A percentile compares a stretch with the other conserved stretches of the same genome.
These are phyloP conservation scores for Ashbya aceris DNA, from an alignment of 1,139 yeast species.

Conservation along the genomic window DNA sequence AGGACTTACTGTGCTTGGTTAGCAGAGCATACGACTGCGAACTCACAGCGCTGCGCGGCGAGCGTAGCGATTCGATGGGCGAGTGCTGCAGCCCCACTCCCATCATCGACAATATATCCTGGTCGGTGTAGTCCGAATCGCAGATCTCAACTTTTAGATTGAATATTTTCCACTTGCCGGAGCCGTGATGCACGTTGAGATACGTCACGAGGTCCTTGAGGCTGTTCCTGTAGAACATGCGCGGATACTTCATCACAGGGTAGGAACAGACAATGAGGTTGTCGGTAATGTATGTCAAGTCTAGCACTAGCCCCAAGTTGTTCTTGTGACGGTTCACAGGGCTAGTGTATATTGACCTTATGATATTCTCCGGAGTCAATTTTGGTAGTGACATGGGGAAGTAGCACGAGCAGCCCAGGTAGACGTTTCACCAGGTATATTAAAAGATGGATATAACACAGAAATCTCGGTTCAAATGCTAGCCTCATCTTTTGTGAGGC, in stretches of 20 bases:
- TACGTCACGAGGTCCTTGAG: slow-evolving; percentile 43
- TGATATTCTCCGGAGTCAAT: slow-evolving; percentile 12
- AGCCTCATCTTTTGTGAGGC: not conserved
- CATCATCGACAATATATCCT: slow-evolving; percentile 20
- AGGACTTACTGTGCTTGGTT: not conserved
- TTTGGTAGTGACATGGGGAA: slow-evolving; percentile 7
- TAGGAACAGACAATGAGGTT: slow-evolving; percentile 63
- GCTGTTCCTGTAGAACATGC: slow-evolving; percentile 47
- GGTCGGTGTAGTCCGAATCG: slow-evolving; percentile 41
- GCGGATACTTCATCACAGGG: slow-evolving; percentile 44
- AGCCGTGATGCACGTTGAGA: slow-evolving; percentile 40
- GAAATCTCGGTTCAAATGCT: not conserved
- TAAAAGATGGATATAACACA: not conserved
- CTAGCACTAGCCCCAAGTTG: slow-evolving; percentile 34
- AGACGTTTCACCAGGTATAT: too few relatives aligned
- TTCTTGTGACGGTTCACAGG: slow-evolving; percentile 23
- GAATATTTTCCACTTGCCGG: slow-evolving; percentile 57
- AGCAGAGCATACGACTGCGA: slow-evolving; percentile 1
- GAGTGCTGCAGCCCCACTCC: not conserved
- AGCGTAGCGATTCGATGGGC: not conserved
- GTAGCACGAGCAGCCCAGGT: not conserved
- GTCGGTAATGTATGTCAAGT: slow-evolving; percentile 56
- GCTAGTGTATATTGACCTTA: slow-evolving; percentile 15
- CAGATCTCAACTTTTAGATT: slow-evolving; percentile 57
- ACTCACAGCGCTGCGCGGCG: not conserved